Base-by-base conservation (phyloP, 148 eudicot genomes). In the Silene latifolia region DNA sequence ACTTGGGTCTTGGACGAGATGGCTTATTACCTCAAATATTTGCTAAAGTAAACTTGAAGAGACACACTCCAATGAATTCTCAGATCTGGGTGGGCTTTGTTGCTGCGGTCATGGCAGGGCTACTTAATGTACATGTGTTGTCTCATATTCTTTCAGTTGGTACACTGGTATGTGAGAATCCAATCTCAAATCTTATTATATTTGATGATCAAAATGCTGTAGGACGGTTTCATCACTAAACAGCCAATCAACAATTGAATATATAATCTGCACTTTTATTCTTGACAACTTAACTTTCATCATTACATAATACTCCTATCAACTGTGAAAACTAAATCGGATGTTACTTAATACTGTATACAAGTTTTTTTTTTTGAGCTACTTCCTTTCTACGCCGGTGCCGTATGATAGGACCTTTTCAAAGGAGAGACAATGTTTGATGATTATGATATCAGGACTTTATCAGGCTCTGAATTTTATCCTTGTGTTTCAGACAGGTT, bases 1-100 rank as follows among this genome's bases (percentile, higher is more conserved):
- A 95, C 78, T 93, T 95, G 76, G 98, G 98, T 46, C 88, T 95
- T 77, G 98, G 98, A 83, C 90, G 98, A 77, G 98, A 95, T 69
- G 98, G 98, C 66, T 82, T 95, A 78, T 72, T 95, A 56, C 98
- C 98, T 70, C 76, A 85, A 51, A 14, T 89, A 72, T 92, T 95
- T 86, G 88, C 97, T 79, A 90, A 82, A 85, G 96, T 95, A 57
- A 86, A 90, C 78, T 84, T 86, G 17, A 85, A 75, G 17, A 87
- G 89, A 63, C 98, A 87, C 79, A 92, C 98, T 47, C 98, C 98
- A 18, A 77, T 95, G 15, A 87, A 86, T 81, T 92, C 98, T 60
- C 98, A 95, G 74, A 72, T 92, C 60, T 92, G 98, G 98, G 98
- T 92, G 64, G 98, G 98, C 77, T 81, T 85, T 81, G 87, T 95